Base-by-base conservation (phyloP, 2,329 filamentous ascomycete species). In the Colletotrichum sp. region DNA sequence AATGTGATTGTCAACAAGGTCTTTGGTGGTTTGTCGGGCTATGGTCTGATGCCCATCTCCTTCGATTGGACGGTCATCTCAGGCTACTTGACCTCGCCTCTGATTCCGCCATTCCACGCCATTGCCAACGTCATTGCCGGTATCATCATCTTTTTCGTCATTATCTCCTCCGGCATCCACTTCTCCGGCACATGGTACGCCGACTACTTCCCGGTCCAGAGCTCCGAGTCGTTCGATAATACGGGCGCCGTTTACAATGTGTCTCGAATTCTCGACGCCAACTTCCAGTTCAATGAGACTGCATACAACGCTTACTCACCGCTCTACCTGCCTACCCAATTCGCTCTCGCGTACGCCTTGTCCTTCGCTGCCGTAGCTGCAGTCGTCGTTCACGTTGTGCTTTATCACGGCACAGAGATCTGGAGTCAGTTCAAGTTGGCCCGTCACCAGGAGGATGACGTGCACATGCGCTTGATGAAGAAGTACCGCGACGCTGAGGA, bases 321-420 rank as follows among this genome's bases (percentile, higher is more conserved):
- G 2, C 87, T 94, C 6, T 94, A 90, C 80, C 85, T 94, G 24
- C 88, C 91, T 4, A 89, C 92, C 0, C 92, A 93, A 76, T 94
- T 91, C 76, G 88, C 89, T 4, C 82, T 92, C 49, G 85, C 87
- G 9, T 92, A 94, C 79, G 92, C 92, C 2, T 85, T 94, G 13
- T 91, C 91, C 0, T 94, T 94, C 80, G 93, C 93, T n/a, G 91
- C 92, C 26, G 89, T 94, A 32, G 88, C 91, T 0, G 90, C 92
- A 12, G 91, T 92, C 72, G 83, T 92, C 57, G 87, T 91, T 9
- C 90, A 92, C 73, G 89, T 91, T 59, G 82, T 80, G 3, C 81
- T 92, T 16, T 92, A 92, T 80, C 88, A 92, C 78, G 90, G 90
- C 36, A 85, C 84, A 69, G 88, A 90, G 72, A 89, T 92, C 62